phyloP scores from a whole-genome alignment of 495 filamentous ascomycete genomes.

The Penicillium soppii region DNA sequence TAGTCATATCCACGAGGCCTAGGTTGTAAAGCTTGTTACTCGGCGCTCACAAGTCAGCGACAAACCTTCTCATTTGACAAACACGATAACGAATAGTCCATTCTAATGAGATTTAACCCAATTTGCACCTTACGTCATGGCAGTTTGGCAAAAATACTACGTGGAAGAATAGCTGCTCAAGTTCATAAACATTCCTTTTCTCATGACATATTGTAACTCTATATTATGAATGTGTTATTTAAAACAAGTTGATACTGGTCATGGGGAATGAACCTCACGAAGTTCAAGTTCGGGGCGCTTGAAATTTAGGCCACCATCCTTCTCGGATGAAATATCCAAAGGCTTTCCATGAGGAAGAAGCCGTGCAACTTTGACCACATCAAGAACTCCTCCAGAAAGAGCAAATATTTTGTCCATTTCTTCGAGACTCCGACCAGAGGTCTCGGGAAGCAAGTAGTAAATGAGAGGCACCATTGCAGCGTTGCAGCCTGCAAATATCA shows the following conservation, averaged over 20 bases:
- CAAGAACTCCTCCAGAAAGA: conserved; percentile 16
- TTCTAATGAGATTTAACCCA: no score
- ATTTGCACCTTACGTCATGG: no score
- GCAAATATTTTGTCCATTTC: conserved; percentile 51
- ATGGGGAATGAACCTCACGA: background rate
- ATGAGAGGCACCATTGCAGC: conserved; percentile 56
- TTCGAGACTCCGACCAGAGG: conserved; percentile 49
- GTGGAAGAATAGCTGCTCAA: no score
- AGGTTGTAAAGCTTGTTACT: no score
- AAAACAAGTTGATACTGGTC: background rate
- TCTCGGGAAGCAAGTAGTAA: conserved; percentile 61
- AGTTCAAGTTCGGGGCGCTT: conserved; percentile 8
- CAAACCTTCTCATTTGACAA: no score
- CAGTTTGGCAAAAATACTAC: no score
- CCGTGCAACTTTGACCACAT: conserved; percentile 18
- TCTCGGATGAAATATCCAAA: conserved; percentile 6
- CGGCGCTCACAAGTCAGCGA: no score
- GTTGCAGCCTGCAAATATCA: conserved; percentile 48
- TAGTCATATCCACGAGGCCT: no score
- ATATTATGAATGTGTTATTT: no score
- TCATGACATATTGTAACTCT: background rate
- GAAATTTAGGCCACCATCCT: conserved; percentile 1
- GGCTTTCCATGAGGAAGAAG: conserved; percentile 10
- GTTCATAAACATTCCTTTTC: background rate
- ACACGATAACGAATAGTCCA: no score